These are phyloP conservation scores for Hyphopichia khmerensis DNA, from an alignment of 1,139 yeast genomes.

Conservation along the genomic window DNA sequence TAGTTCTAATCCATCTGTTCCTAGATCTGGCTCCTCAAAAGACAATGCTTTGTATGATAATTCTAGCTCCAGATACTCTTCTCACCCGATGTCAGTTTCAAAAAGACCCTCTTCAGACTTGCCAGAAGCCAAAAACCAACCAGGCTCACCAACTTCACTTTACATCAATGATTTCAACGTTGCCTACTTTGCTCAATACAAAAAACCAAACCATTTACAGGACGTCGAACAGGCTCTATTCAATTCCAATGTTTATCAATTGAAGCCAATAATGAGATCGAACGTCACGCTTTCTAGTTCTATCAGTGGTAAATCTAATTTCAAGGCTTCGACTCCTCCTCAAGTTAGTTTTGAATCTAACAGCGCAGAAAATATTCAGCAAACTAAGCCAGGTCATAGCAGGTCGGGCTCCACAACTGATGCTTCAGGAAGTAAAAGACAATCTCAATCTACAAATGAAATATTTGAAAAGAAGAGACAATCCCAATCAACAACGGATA, in stretches of 20 bases:
- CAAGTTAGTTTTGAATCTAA: not conserved
- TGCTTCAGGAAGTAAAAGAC: not conserved
- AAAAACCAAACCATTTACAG: conserved; percentile 7
- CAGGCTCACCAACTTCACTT: conserved; percentile 1
- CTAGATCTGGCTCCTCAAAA: not conserved
- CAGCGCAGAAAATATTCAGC: not conserved
- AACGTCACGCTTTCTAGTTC: conserved; percentile 23
- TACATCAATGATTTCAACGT: conserved; percentile 21
- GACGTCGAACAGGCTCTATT: conserved; percentile 13
- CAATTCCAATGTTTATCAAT: conserved; percentile 23
- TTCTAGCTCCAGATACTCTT: conserved; percentile 2
- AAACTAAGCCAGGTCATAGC: not conserved
- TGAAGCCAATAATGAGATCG: conserved; percentile 33
- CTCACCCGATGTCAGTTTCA: not conserved
- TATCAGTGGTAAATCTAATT: conserved; percentile 3
- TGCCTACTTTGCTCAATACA: conserved; percentile 16
- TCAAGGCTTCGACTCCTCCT: not conserved
- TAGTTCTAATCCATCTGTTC: not conserved
- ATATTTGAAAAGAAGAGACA: not conserved
- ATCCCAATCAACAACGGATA: conserved; percentile 1
- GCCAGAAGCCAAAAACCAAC: not conserved
- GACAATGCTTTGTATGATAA: not conserved
- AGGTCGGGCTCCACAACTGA: not conserved
- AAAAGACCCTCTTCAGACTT: not conserved
- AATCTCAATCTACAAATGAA: not conserved